Evolutionary conservation across 2,329 filamentous ascomycete species (phyloP).

Genomic region (Balansia obtecta): DNA sequence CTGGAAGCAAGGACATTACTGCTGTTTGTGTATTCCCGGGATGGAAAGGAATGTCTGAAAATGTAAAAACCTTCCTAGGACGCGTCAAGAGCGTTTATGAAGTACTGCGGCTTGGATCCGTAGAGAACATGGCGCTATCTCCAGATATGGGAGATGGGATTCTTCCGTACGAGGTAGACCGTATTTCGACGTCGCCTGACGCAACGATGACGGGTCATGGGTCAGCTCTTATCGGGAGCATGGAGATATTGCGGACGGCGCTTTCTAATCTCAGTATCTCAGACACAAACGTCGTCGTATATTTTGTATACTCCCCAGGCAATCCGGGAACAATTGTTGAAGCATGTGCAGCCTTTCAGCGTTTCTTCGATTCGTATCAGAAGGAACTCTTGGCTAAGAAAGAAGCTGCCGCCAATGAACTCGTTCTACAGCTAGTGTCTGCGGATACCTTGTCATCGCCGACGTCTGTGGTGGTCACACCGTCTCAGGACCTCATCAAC

Average conservation of each 20-base stretch:
- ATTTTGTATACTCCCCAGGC: conserved; percentile 59
- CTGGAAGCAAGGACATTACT: conserved; percentile 58
- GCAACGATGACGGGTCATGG: conserved; percentile 28
- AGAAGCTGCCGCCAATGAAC: conserved; percentile 40
- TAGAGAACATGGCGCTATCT: conserved; percentile 37
- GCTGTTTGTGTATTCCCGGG: conserved; percentile 60
- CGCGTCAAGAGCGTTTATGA: conserved; percentile 62
- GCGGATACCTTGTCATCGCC: conserved; percentile 53
- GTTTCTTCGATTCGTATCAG: conserved; percentile 50
- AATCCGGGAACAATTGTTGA: conserved; percentile 51
- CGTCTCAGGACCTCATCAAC: conserved; percentile 44
- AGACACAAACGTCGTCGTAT: conserved; percentile 58
- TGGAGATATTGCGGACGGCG: conserved; percentile 34
- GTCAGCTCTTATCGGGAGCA: conserved; percentile 34
- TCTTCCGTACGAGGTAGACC: conserved; percentile 37
- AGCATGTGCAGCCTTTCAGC: conserved; percentile 61
- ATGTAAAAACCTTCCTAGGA: conserved; percentile 51
- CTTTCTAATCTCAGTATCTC: conserved; percentile 29
- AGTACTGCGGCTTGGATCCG: conserved; percentile 56
- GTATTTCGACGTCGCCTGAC: conserved; percentile 28
- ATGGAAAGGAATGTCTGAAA: conserved; percentile 48
- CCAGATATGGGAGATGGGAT: conserved; percentile 30
- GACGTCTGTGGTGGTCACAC: conserved; percentile 48
- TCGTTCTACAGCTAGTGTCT: conserved; percentile 69
- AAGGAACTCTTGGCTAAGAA: conserved; percentile 30